Evolutionary conservation across 768 basidiomycete genomes (phyloP).

Genomic region (Daedaleopsis sinensis): DNA sequence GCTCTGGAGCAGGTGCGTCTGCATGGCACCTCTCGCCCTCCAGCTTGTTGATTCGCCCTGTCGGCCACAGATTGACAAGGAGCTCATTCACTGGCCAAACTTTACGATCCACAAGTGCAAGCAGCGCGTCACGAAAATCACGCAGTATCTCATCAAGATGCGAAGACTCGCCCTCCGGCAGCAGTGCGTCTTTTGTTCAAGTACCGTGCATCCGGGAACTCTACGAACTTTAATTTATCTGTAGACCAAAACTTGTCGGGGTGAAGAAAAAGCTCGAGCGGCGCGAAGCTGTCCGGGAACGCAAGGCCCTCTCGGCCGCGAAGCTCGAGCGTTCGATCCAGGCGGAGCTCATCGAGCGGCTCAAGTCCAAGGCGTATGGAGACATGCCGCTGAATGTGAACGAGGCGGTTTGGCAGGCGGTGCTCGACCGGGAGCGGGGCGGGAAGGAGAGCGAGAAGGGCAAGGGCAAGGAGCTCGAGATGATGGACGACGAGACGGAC

Average conservation of each 20-base stretch:
- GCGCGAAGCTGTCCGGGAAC: conserved; percentile 88
- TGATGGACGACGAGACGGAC: conserved; percentile 59
- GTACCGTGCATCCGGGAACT: not conserved
- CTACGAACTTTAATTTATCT: not conserved
- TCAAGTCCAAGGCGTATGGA: conserved; percentile 96
- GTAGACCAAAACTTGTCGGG: conserved; percentile 88
- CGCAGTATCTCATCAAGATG: conserved; percentile 99
- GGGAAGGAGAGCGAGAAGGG: conserved; percentile 45
- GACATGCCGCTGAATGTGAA: conserved; percentile 98
- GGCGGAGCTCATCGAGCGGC: conserved; percentile 92
- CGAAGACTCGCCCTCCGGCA: conserved; percentile 83
- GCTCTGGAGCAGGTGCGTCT: conserved; percentile 86
- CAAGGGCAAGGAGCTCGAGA: conserved; percentile 49
- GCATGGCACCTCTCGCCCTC: not conserved
- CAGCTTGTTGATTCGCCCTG: not conserved
- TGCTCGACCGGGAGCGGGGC: conserved; percentile 76
- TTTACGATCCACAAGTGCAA: conserved; percentile 99
- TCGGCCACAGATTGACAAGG: conserved; percentile 80
- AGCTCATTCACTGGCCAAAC: conserved; percentile 98
- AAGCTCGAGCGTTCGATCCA: conserved; percentile 95
- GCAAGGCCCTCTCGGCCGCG: conserved; percentile 94
- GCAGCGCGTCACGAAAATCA: conserved; percentile 98
- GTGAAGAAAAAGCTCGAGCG: conserved; percentile 98
- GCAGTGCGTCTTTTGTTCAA: conserved; percentile 51
- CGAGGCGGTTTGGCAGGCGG: conserved; percentile 92